Conservation (phyloP, 805 yeast species). For the Torulaspora microellipsoides region DNA sequence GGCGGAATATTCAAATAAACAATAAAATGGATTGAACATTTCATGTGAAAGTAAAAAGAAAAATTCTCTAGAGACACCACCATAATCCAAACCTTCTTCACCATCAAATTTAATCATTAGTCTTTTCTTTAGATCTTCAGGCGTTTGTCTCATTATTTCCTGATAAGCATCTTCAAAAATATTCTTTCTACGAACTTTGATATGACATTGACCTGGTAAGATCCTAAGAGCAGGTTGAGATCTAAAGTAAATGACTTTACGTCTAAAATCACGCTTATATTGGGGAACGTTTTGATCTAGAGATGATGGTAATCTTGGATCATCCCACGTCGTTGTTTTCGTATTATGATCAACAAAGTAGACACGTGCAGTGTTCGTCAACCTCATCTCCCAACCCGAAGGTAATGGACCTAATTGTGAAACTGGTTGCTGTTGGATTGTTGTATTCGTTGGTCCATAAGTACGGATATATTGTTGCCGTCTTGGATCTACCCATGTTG, state of each 20-base stretch:
- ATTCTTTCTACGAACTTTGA: slow-evolving; percentile 94
- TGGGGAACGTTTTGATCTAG: slow-evolving; percentile 98
- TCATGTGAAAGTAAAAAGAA: slow-evolving; percentile 95
- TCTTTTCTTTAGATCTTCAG: slow-evolving; percentile 95
- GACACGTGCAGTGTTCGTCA: slow-evolving; percentile 97
- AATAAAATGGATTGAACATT: slow-evolving; percentile 97
- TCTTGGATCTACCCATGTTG: slow-evolving; percentile 99
- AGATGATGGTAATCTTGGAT: slow-evolving; percentile 95
- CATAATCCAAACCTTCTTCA: slow-evolving; percentile 98
- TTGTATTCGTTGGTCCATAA: slow-evolving; percentile 77
- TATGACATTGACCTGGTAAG: slow-evolving; percentile 97
- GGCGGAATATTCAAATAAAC: slow-evolving; percentile 94
- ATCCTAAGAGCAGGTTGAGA: slow-evolving; percentile 97
- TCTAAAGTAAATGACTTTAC: slow-evolving; percentile 95
- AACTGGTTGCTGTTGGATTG: slow-evolving; percentile 96
- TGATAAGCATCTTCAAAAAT: slow-evolving; percentile 97
- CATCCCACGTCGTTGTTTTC: slow-evolving; percentile 99
- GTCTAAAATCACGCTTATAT: slow-evolving; percentile 96
- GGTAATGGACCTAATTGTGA: slow-evolving; percentile 97
- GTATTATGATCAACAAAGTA: slow-evolving; percentile 99
- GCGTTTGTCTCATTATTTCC: slow-evolving; percentile 98
- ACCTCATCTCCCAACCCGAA: slow-evolving; percentile 99
- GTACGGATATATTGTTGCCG: slow-evolving; percentile 97
- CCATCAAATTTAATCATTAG: slow-evolving; percentile 98
- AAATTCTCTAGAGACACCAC: slow-evolving; percentile 98